Percentiles rank a stretch among this genome's conserved stretches.
Conservation (phyloP, 768 basidiomycete species). For the Collybia sordida region DNA sequence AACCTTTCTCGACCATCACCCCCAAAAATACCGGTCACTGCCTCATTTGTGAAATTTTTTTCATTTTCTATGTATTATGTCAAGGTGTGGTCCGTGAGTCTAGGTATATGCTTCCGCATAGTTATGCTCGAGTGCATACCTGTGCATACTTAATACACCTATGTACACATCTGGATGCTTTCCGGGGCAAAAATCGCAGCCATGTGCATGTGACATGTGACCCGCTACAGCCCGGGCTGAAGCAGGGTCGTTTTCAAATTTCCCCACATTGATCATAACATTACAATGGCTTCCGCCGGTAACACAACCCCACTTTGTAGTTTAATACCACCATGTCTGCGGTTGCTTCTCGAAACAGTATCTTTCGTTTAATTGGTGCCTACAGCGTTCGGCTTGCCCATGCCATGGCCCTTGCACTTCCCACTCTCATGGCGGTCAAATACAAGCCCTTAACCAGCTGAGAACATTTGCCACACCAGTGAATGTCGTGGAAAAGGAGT, state of each 20-base stretch:
- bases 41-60: too few species aligned
- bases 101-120: too few species aligned
- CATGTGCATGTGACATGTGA: not conserved
- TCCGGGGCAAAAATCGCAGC: not conserved
- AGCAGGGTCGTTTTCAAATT: not conserved
- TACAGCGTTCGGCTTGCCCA: conserved; percentile 73
- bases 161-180: too few species aligned
- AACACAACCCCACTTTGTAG: too few species aligned
- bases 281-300: too few species aligned
- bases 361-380: conserved; percentile 73
- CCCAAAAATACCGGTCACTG: too few species aligned
- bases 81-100: too few species aligned
- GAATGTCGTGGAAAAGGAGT: conserved; percentile 73
- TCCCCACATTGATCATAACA: too few species aligned
- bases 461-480: conserved; percentile 80
- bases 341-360: conserved; percentile 52
- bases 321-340: conserved; percentile 38
- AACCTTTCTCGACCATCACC: too few species aligned
- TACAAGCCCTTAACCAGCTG: conserved; percentile 57
- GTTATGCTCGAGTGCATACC: too few species aligned
- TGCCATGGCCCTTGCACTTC: conserved; percentile 68
- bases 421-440: conserved; percentile 38
- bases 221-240: not conserved
- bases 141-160: too few species aligned
- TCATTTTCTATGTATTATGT: too few species aligned